Evolutionary conservation across 179 eudicot genomes (phyloP), one percentile per base, ranked within the genome.

Genomic region (Heliamphora ciliata): DNA sequence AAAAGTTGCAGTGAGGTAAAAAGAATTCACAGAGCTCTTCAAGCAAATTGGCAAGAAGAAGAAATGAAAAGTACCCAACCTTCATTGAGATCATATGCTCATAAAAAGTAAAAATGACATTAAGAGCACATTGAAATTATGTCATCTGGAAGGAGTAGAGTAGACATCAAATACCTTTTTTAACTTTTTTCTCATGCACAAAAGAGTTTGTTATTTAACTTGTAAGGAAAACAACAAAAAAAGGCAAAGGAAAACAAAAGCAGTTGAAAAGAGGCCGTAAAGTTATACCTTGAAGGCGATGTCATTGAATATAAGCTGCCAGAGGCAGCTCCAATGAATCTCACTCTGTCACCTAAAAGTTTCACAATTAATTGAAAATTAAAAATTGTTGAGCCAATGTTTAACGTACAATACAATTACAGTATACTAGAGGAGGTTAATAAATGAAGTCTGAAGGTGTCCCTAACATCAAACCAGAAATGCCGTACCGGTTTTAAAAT

Each of bases 291-390:
- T 77, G 89, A 84, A 80, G 86, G 75, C 13, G 91, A 77, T 87
- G 88, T 74, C 69, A 88, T 71, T 46, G 95, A 74, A 83, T 89
- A 89, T 13, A 90, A 78, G 84, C 85, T 87, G 75, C 85, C 84
- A 15, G 94, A 86, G 84, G 88, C 70, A 65, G 92, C 66, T 81
- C 93, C 93, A 2, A 83, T 79, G 83, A 86, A 95, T 79, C 87
- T 91, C 81, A 95, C 98, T 86, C 87, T 87, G 85, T 95, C 98
- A 76, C 98, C 98, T 93, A 76, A n/a, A 81, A 63, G 71, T 79
- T 81, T 18, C 21, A 78, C 2, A 48, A 21, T 70, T 78, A 4
- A 18, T 44, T n/a, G 10, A 14, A 50, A 9, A 74, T 17, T 52
- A 66, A 65, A 52, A 68, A 52, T 50, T 51, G 56, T 5, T 46